Percentiles rank a stretch among this genome's conserved stretches.
Evolutionary conservation across 345 rosid genomes (phyloP).

Genomic region (Eucalyptus tenuipes): DNA sequence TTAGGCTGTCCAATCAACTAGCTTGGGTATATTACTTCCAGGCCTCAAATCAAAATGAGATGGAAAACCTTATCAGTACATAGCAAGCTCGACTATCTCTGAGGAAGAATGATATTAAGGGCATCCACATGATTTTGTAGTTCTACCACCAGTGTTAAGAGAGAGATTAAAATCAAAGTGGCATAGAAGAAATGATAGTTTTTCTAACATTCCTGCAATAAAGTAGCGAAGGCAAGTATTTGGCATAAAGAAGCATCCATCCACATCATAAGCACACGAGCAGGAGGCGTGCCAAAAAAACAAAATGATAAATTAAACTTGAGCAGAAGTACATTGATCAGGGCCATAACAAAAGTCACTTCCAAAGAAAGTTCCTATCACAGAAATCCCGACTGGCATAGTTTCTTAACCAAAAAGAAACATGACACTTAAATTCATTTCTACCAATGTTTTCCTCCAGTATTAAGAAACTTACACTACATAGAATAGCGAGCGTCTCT

Average conservation of each 20-base stretch:
- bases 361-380: neutral
- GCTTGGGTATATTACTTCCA: neutral
- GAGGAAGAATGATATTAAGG: neutral
- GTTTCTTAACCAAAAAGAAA: neutral
- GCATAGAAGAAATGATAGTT: neutral
- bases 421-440: neutral
- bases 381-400: neutral
- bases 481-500: constrained; percentile 90
- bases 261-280: neutral
- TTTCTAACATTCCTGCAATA: neutral
- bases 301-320: neutral
- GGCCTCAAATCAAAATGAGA: neutral
- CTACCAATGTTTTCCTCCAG: neutral
- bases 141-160: neutral
- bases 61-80: neutral
- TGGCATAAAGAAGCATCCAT: neutral
- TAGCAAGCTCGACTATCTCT: neutral
- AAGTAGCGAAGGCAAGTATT: neutral
- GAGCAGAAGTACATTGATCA: neutral
- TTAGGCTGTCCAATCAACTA: neutral
- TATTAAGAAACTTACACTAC: constrained; percentile 51
- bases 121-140: neutral
- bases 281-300: neutral
- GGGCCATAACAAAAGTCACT: neutral
- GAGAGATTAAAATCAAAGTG: neutral